A percentile compares a stretch with the other conserved stretches of the same genome.
These are phyloP conservation scores for Metarhizium robertsii DNA, from an alignment of 2,329 filamentous ascomycete species.

Conservation along the genomic window DNA sequence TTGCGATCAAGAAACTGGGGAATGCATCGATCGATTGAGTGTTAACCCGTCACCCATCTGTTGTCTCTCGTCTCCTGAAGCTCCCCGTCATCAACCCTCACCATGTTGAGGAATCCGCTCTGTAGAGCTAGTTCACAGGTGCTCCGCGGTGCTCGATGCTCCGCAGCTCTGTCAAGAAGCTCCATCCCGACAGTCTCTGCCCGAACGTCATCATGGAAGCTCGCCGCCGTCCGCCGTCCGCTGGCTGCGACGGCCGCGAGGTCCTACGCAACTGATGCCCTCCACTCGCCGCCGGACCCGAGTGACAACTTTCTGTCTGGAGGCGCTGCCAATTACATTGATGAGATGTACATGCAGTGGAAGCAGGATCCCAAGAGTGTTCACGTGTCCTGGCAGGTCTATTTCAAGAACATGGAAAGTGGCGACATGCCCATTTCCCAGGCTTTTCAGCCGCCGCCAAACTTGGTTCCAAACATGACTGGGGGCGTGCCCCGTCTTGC, in stretches of 20 bases:
- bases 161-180: constrained; percentile 27
- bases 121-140: constrained; percentile 57
- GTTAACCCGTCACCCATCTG: constrained; percentile 9
- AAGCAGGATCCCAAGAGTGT: constrained; percentile 88
- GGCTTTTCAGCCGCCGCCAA: constrained; percentile 93
- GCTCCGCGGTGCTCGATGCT: constrained; percentile 43
- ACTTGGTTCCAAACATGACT: constrained; percentile 72
- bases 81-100: constrained; percentile 22
- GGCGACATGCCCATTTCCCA: constrained; percentile 97
- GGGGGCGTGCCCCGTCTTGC: constrained; percentile 68
- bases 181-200: constrained; percentile 32
- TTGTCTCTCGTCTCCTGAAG: constrained; percentile 5
- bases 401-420: constrained; percentile 99
- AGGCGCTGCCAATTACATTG: constrained; percentile 97
- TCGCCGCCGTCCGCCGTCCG: constrained; percentile 37
- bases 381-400: constrained; percentile 97
- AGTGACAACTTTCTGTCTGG: constrained; percentile 96
- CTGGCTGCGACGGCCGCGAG: constrained; percentile 40
- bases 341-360: constrained; percentile 99
- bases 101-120: constrained; percentile 65
- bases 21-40: constrained; percentile 17
- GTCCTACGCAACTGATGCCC: constrained; percentile 44
- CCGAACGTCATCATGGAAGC: constrained; percentile 33
- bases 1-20: constrained; percentile 22
- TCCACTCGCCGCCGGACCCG: constrained; percentile 55